Evolutionary conservation across 2,329 filamentous ascomycete genomes (phyloP).

Genomic region (Exophiala spinifera): DNA sequence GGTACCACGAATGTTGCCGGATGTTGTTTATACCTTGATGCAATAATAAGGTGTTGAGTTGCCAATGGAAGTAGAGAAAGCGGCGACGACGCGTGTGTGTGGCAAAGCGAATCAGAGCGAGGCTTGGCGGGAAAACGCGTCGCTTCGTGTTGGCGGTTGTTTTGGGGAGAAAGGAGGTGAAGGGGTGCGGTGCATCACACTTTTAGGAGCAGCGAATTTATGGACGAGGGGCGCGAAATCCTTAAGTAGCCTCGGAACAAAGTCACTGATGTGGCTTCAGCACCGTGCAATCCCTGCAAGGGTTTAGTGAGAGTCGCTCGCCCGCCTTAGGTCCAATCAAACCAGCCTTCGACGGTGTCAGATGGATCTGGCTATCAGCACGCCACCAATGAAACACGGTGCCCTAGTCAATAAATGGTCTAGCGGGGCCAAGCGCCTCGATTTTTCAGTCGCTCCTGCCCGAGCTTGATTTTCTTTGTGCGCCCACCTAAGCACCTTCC

Average conservation of each 20-base stretch:
- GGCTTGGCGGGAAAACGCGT: constrained; percentile 14
- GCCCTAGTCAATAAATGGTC: not conserved
- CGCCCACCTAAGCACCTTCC: not conserved
- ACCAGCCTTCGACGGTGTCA: not conserved
- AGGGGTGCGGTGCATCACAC: constrained; percentile 5
- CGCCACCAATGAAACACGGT: not conserved
- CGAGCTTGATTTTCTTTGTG: not conserved
- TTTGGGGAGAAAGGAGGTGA: not conserved
- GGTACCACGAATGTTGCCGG: too few species aligned
- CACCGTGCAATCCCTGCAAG: constrained; percentile 1
- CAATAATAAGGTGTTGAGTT: not conserved
- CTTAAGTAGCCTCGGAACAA: constrained; percentile 20
- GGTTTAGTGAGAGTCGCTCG: not conserved
- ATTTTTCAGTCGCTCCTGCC: constrained; percentile 2
- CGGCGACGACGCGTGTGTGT: constrained; percentile 3
- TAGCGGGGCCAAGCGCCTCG: not conserved
- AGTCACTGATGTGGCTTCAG: not conserved
- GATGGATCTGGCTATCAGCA: not conserved
- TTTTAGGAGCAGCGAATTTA: constrained; percentile 16
- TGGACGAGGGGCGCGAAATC: constrained; percentile 8
- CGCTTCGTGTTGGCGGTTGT: not conserved
- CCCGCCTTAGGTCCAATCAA: not conserved
- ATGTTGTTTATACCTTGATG: too few species aligned
- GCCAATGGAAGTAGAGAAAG: not conserved
- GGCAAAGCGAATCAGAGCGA: constrained; percentile 13